Percentiles rank a stretch among this genome's conserved stretches.
These are phyloP conservation scores for Xylaria sp. DNA, from an alignment of 2,329 filamentous ascomycete species.

Conservation along the genomic window DNA sequence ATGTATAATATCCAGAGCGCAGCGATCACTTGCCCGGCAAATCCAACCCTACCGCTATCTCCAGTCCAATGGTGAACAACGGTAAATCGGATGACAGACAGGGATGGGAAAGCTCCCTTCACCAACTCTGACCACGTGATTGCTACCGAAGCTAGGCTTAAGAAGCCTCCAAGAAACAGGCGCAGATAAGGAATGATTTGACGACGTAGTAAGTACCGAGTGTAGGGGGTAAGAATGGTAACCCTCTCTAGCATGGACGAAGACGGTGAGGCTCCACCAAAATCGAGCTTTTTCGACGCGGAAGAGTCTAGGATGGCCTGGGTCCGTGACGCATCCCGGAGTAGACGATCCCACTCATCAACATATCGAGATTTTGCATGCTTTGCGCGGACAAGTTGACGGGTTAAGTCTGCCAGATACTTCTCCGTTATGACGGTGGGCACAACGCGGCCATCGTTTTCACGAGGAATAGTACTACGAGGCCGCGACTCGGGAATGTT, in stretches of 20 bases:
- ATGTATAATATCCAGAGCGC: constrained; percentile 95
- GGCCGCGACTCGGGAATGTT: constrained; percentile 72
- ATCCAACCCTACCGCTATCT: constrained; percentile 79
- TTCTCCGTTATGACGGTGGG: constrained; percentile 91
- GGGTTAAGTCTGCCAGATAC: constrained; percentile 89
- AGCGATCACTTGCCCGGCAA: constrained; percentile 86
- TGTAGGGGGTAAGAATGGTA: constrained; percentile 79
- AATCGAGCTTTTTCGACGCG: constrained; percentile 82
- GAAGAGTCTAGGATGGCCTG: constrained; percentile 87
- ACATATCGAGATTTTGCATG: constrained; percentile 86
- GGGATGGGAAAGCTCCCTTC: constrained; percentile 79
- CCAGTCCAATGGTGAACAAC: constrained; percentile 81
- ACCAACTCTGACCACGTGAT: constrained; percentile 95
- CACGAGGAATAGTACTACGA: constrained; percentile 54
- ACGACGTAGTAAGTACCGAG: constrained; percentile 81
- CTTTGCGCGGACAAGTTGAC: constrained; percentile 81
- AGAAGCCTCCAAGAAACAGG: constrained; percentile 71
- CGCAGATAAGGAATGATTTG: constrained; percentile 77
- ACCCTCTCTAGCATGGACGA: constrained; percentile 65
- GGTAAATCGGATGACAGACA: constrained; percentile 75
- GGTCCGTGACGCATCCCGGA: constrained; percentile 77
- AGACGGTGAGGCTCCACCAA: constrained; percentile 69
- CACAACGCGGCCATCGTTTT: constrained; percentile 61
- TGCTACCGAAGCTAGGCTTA: constrained; percentile 79
- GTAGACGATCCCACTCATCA: constrained; percentile 84